A percentile compares a stretch with the other conserved stretches of the same genome.
phyloP scores from a whole-genome alignment of 148 eudicot genomes.

The Heliamphora exappendiculata region DNA sequence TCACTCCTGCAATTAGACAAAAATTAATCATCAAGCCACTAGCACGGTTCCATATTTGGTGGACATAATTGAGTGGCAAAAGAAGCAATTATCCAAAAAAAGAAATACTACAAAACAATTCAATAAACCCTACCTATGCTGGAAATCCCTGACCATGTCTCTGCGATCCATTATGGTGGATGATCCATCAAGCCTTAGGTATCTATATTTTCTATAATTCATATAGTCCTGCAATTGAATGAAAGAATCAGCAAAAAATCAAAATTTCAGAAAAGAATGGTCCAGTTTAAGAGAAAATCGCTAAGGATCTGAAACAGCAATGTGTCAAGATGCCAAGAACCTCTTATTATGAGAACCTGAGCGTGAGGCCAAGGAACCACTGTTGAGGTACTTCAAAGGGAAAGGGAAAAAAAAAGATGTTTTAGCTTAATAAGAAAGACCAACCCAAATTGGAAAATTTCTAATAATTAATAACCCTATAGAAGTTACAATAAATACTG shows the following conservation, averaged over 20 bases:
- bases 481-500: neutral
- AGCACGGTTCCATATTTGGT: neutral
- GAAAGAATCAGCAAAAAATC: conserved; percentile 10
- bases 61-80: neutral
- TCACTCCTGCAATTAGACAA: conserved; percentile 61
- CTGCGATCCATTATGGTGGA: conserved; percentile 97
- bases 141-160: conserved; percentile 98
- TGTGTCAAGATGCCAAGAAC: neutral
- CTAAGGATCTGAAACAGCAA: neutral
- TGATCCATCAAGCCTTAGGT: conserved; percentile 93
- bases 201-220: conserved; percentile 90
- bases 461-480: neutral
- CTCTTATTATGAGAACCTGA: neutral
- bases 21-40: conserved; percentile 4
- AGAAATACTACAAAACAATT: neutral
- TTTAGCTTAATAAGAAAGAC: neutral
- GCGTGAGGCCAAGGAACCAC: neutral
- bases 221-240: conserved; percentile 72
- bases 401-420: conserved; percentile 1
- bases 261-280: neutral
- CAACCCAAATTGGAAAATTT: neutral
- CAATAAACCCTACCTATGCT: conserved; percentile 50
- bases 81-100: neutral
- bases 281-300: neutral
- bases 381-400: neutral